Conservation (phyloP, 208 protist species). For the Giardia muris region DNA sequence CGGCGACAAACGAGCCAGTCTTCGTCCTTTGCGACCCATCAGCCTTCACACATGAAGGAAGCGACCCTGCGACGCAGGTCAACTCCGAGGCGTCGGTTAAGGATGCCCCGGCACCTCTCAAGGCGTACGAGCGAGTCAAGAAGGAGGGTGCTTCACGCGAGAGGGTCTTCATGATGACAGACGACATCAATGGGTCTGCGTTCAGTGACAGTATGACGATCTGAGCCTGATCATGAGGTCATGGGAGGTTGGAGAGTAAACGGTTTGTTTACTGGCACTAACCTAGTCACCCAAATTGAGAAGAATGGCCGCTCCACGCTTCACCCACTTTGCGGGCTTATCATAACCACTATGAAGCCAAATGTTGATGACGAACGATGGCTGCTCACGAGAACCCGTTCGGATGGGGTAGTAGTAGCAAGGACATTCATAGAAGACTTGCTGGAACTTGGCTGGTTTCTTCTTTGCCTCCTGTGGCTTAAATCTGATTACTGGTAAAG, state of each 20-base stretch:
- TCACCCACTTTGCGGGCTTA: conserved; percentile 73
- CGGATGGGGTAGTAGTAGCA: conserved; percentile 86
- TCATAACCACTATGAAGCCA: conserved; percentile 67
- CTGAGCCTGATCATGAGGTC: no score
- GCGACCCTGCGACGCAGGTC: background rate
- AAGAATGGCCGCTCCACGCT: conserved; percentile 81
- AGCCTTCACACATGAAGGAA: background rate
- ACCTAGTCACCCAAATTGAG: conserved; percentile 50
- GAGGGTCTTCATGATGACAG: no score
- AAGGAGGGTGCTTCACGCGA: no score
- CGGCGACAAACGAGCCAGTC: background rate
- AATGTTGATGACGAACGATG: conserved; percentile 76
- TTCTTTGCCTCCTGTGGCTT: conserved; percentile 68
- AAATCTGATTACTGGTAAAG: conserved; percentile 93
- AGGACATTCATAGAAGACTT: conserved; percentile 69
- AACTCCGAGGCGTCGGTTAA: background rate
- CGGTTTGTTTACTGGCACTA: no score
- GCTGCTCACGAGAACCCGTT: conserved; percentile 75
- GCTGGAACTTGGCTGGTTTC: conserved; percentile 51
- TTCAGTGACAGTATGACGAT: no score
- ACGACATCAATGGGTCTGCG: no score
- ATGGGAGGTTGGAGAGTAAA: no score
- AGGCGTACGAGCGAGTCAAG: no score
- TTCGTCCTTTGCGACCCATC: background rate
- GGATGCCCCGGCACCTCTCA: background rate